Conservation (phyloP, 139 green algal species). For the Chlamydomonas sphaeroides region DNA sequence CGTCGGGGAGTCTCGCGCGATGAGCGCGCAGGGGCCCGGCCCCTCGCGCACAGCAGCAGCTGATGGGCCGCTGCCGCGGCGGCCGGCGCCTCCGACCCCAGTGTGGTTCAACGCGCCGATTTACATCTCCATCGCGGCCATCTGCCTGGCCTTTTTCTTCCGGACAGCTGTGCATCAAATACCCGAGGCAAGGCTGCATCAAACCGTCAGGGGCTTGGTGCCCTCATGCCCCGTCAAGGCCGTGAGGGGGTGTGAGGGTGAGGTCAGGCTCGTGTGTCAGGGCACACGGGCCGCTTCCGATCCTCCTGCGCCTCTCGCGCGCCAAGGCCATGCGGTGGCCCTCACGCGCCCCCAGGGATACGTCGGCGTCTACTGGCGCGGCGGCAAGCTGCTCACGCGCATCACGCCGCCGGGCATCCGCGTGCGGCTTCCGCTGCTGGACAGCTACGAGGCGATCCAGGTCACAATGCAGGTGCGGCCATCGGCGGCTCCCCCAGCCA, state of each 20-base stretch:
- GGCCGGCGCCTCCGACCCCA: not conserved
- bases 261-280: not conserved
- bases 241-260: not conserved
- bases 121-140: not conserved
- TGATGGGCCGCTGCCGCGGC: too few relatives aligned
- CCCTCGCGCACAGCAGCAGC: too few relatives aligned
- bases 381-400: slow-evolving; percentile 53
- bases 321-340: not conserved
- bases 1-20: too few relatives aligned
- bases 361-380: slow-evolving; percentile 69
- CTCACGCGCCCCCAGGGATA: slow-evolving; percentile 47
- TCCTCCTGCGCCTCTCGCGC: not conserved
- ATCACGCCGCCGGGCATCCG: slow-evolving; percentile 58
- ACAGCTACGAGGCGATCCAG: slow-evolving; percentile 63
- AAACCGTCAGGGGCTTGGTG: not conserved
- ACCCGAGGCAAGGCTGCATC: slow-evolving; percentile 5
- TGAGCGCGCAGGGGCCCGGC: too few relatives aligned
- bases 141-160: not conserved
- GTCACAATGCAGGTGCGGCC: slow-evolving; percentile 24
- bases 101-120: slow-evolving; percentile 10
- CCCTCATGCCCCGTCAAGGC: not conserved
- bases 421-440: slow-evolving; percentile 56
- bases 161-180: slow-evolving; percentile 39
- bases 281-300: not conserved
- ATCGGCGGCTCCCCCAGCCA: not conserved